Percentiles rank a stretch among this genome's conserved stretches.
Evolutionary conservation across 2,329 filamentous ascomycete genomes (phyloP).

Genomic region (Trichoderma pleuroti): DNA sequence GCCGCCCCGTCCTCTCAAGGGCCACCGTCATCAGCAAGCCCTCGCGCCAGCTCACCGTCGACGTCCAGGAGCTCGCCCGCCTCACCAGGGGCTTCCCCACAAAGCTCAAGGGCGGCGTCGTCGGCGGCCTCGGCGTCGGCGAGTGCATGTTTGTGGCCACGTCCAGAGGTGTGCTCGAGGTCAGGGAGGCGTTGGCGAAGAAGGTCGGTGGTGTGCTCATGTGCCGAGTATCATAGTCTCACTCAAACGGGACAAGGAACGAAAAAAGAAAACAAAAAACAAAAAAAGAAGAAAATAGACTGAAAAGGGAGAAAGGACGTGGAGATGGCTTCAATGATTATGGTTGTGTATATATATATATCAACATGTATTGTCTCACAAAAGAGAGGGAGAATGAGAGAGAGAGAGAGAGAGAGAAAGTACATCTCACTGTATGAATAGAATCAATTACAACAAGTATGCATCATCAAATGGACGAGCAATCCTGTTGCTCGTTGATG

Average conservation of each 20-base stretch:
- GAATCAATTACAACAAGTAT: constrained; percentile 3
- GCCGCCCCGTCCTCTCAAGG: constrained; percentile 69
- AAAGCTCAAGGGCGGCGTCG: constrained; percentile 56
- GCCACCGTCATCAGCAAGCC: constrained; percentile 69
- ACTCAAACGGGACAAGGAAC: too few species aligned
- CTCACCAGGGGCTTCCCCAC: constrained; percentile 67
- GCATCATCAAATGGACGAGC: not conserved
- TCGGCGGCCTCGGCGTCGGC: constrained; percentile 73
- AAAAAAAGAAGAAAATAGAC: not conserved
- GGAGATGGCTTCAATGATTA: not conserved
- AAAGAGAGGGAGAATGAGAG: not conserved
- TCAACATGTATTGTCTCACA: not conserved
- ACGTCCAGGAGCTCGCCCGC: constrained; percentile 57
- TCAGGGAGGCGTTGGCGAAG: constrained; percentile 75
- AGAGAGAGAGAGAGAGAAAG: not conserved
- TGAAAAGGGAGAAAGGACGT: not conserved
- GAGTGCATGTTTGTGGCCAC: constrained; percentile 81
- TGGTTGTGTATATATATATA: constrained; percentile 8
- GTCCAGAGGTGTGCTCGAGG: constrained; percentile 73
- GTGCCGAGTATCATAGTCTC: constrained; percentile 58
- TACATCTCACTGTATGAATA: constrained; percentile 18
- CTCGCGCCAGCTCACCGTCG: constrained; percentile 66
- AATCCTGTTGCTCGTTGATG: not conserved
- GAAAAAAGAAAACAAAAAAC: not conserved
- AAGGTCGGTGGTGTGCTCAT: constrained; percentile 77